These are phyloP conservation scores for Waltiozyma solani DNA, from an alignment of 1,139 yeast species.

Conservation along the genomic window DNA sequence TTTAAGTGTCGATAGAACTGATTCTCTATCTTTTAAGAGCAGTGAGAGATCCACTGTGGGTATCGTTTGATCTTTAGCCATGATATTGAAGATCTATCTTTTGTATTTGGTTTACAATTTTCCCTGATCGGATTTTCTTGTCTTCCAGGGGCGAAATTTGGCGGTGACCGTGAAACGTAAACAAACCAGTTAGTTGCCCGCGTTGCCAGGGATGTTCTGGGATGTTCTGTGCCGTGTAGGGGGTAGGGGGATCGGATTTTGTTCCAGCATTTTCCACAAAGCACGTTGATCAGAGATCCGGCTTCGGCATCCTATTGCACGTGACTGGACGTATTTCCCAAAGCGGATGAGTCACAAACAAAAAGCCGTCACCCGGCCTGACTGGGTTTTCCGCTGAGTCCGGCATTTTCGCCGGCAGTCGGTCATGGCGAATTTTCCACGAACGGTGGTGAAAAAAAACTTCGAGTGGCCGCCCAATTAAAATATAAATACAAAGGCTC, in stretches of 20 bases:
- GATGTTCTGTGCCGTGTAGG: too few species aligned
- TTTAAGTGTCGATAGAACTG: slow-evolving; percentile 30
- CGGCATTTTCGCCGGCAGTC: background rate
- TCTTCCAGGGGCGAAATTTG: background rate
- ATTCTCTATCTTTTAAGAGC: slow-evolving; percentile 12
- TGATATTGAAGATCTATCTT: background rate
- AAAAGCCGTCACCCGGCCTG: background rate
- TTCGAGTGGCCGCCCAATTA: too few species aligned
- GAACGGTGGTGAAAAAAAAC: background rate
- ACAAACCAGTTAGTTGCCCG: background rate
- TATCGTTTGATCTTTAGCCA: slow-evolving; percentile 6
- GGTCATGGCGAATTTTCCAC: background rate
- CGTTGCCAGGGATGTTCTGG: too few species aligned
- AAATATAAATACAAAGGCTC: background rate
- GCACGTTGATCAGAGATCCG: background rate
- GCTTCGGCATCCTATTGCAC: background rate
- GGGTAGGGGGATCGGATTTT: too few species aligned
- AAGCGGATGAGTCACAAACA: background rate
- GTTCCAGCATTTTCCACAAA: slow-evolving; percentile 2
- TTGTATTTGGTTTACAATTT: too few species aligned
- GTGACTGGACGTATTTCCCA: background rate
- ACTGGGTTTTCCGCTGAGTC: background rate
- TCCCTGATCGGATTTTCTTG: slow-evolving; percentile 1
- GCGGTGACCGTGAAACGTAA: background rate
- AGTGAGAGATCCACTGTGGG: slow-evolving; percentile 17